Evolutionary conservation across 208 protist genomes (phyloP), one percentile per base, ranked within the genome.

Genomic region (Kentomonas sorsogonicus): DNA sequence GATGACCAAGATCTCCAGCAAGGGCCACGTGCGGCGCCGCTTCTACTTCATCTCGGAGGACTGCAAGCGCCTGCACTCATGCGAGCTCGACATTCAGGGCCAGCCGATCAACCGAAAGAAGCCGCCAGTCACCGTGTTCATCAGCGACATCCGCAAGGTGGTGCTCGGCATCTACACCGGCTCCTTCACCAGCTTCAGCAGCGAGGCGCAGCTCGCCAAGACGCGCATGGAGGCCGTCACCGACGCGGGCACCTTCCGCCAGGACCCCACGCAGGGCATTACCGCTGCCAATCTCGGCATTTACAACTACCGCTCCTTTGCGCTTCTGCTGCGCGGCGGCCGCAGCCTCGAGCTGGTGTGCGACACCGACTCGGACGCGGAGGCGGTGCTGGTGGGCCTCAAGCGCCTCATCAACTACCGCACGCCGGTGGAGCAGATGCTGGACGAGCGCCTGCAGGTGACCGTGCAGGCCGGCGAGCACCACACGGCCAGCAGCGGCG

Each of bases 1-100:
- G 41, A 93, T 96, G 85, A 88, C 69, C n/a, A 94, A 96, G 69
- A 80, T 94, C 25, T 89, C 81, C 30, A 83, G 83, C 61, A 87
- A 84, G 43, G 83, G 70, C 40, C 63, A 86, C 58, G 55, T 86
- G 44, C 76, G 80, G 44, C 67, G 74, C 36, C 83, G 86, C 45
- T 93, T 91, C 60, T 93, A 90, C 64, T 96, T 93, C 60, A 54
- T 96, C 51, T 96, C 89, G 36, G 85, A 94, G 2, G 84, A 94
- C 69, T 69, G 70, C 58, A 90, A 86, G 61, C 73, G 79, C 61
- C 93, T 96, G 57, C 85, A 89, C 56, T 87, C 86, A 3, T 94
- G 83, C 52, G 90, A 96, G 45, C 63, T 96, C n/a, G 86, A 94
- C 66, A 64, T 75, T 55, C 66, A 78, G 25, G 86, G 83, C 13